phyloP scores from a whole-genome alignment of 257 asterid genomes.

The Nicotiana tomentosiformis region DNA sequence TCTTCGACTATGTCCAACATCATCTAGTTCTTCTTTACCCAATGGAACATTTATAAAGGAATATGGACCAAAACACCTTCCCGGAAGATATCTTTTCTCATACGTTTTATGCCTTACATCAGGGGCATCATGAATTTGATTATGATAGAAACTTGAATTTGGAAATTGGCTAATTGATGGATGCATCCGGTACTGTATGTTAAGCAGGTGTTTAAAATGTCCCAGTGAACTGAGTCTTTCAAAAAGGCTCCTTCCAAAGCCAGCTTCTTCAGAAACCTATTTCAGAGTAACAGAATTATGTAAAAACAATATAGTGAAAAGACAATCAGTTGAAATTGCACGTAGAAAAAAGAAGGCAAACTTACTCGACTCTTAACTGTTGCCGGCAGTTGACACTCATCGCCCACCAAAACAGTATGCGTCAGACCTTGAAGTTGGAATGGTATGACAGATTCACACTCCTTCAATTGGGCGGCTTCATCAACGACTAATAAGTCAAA shows the following conservation, averaged over 20 bases:
- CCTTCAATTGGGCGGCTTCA: slow-evolving; percentile 18
- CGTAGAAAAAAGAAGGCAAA: neutral
- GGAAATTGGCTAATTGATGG: slow-evolving; percentile 13
- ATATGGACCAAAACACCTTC: slow-evolving; percentile 55
- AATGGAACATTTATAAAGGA: slow-evolving; percentile 44
- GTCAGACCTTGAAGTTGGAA: slow-evolving; percentile 3
- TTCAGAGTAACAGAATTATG: neutral
- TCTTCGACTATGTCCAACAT: slow-evolving; percentile 38
- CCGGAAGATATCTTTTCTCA: slow-evolving; percentile 28
- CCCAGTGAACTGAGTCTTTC: slow-evolving; percentile 15
- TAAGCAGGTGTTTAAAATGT: slow-evolving; percentile 10
- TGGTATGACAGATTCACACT: slow-evolving; percentile 17
- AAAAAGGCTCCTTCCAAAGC: slow-evolving; percentile 12
- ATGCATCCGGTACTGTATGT: slow-evolving; percentile 19
- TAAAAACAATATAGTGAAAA: neutral
- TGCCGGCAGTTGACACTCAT: slow-evolving; percentile 20
- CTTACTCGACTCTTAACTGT: slow-evolving; percentile 12
- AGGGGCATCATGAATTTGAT: slow-evolving; percentile 8
- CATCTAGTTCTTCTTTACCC: slow-evolving; percentile 49
- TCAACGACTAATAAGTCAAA: slow-evolving; percentile 12
- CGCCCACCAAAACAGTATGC: slow-evolving; percentile 16
- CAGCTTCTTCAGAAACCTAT: slow-evolving; percentile 4
- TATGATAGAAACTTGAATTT: slow-evolving; percentile 5
- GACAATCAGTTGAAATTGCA: neutral
- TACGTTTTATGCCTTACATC: neutral